These are phyloP conservation scores for Sideroxylon spinosum DNA, from an alignment of 179 eudicot genomes.

Conservation along the genomic window DNA sequence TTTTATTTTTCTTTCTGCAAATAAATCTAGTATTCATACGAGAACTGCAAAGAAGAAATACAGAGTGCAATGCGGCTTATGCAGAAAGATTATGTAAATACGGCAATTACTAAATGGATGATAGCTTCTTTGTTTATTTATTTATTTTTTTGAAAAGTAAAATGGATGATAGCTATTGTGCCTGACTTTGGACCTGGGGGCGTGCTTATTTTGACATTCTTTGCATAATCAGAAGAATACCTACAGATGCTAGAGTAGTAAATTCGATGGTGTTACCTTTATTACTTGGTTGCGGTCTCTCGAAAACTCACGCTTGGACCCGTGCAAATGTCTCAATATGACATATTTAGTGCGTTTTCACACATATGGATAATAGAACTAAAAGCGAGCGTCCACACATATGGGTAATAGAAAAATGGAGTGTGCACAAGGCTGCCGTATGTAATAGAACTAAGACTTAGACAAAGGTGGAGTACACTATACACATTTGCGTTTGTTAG, in stretches of 20 bases:
- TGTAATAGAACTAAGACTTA: not conserved
- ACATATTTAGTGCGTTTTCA: not conserved
- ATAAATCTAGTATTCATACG: not conserved
- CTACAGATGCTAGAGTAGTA: not conserved
- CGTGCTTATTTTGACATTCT: not conserved
- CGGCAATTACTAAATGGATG: not conserved
- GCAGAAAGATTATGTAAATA: not conserved
- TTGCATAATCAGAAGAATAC: not conserved
- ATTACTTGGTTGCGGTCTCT: not conserved
- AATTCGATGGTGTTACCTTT: not conserved
- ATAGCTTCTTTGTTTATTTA: too few species aligned
- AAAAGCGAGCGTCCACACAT: not conserved
- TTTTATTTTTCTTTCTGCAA: not conserved
- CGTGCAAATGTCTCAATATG: not conserved
- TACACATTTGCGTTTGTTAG: not conserved
- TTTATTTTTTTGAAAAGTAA: too few species aligned
- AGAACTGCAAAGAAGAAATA: not conserved
- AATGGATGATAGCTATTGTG: not conserved
- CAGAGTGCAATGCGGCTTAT: too few species aligned
- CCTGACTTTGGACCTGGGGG: not conserved
- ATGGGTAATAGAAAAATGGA: too few species aligned
- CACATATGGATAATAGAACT: not conserved
- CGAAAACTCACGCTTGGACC: not conserved
- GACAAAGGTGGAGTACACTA: not conserved
- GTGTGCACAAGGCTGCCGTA: too few species aligned